Conservation (phyloP, 1,284 basidiomycete genomes). For the Mrakiaceae sp. region DNA sequence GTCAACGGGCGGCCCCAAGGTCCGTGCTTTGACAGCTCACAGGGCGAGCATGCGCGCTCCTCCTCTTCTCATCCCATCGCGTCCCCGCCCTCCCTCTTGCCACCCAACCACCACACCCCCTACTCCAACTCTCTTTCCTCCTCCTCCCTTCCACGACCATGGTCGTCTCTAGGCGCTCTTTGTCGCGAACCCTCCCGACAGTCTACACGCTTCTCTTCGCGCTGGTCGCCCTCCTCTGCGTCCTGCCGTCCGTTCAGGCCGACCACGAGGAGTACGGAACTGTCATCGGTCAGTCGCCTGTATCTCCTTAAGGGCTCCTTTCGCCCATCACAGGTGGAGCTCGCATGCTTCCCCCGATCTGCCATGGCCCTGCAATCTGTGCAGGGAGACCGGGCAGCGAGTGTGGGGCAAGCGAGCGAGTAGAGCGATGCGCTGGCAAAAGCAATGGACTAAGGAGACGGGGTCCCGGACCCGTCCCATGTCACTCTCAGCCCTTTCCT, state of each 20-base stretch:
- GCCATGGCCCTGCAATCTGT: no score
- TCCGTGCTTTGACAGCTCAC: no score
- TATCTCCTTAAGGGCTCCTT: neutral
- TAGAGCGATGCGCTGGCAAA: no score
- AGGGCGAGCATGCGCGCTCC: no score
- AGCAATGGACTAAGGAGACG: no score
- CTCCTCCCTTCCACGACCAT: neutral
- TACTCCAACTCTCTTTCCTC: neutral
- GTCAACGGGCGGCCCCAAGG: no score
- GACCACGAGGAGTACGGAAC: slow-evolving; percentile 61
- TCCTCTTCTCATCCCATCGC: no score
- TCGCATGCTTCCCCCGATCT: neutral
- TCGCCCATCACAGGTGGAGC: neutral
- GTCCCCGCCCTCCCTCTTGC: no score
- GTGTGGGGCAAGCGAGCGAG: no score
- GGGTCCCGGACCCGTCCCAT: no score
- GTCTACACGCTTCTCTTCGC: slow-evolving; percentile 32
- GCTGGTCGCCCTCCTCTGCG: slow-evolving; percentile 34
- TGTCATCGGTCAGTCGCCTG: slow-evolving; percentile 65
- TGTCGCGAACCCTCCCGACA: slow-evolving; percentile 10
- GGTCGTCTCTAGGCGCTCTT: neutral
- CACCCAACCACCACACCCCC: neutral
- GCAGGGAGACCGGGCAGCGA: no score
- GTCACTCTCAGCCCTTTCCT: no score
- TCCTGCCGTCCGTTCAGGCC: slow-evolving; percentile 32